Evolutionary conservation across 139 green algal species (phyloP), one percentile per base, ranked within the genome.

Genomic region (Chlorella sp.): DNA sequence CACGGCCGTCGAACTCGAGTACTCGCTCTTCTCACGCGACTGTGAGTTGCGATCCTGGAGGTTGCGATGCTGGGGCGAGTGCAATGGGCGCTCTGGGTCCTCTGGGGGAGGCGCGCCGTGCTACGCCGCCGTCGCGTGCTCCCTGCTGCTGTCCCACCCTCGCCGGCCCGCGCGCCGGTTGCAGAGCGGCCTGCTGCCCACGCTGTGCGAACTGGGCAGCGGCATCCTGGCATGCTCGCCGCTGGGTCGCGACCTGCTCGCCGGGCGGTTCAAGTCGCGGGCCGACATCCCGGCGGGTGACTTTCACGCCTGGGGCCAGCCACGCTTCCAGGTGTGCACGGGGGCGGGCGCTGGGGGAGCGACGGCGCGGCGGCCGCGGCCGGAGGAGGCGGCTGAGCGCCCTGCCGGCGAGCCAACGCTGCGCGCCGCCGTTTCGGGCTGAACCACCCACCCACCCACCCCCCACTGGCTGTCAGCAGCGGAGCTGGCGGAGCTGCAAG

Each of bases 151-250:
- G n/a, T n/a, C n/a, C n/a, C n/a, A n/a, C n/a, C n/a, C n/a, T n/a
- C n/a, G n/a, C n/a, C n/a, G n/a, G 46, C 23, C 61, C 43, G 40
- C 43, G 27, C 43, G 7, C 9, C 25, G 27, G 17, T 23, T 78
- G 67, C 72, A 86, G 81, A 64, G 72, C 29, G 84, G 90, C 35
- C 56, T 93, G 12, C 45, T 93, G 5, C 88, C 86, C 5, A 77
- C 77, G 8, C 87, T 78, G 45, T 65, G 84, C 14, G 88, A 92
- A 84, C 79, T 92, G 35, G 90, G 90, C 38, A 90, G 92, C 38
- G 88, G 85, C 8, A 83, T 95, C 25, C 74, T 93, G 40, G 82
- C 89, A 0, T 95, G 93, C 82, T 87, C 74, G 43, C 90, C 90
- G 0, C 71, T 94, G 33, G 86, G 88, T 19, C 84, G 88, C 36